Percentiles rank a stretch among this genome's conserved stretches.
phyloP scores from a whole-genome alignment of 192 early-diverging fungal genomes.

The Coemansia sp. region DNA sequence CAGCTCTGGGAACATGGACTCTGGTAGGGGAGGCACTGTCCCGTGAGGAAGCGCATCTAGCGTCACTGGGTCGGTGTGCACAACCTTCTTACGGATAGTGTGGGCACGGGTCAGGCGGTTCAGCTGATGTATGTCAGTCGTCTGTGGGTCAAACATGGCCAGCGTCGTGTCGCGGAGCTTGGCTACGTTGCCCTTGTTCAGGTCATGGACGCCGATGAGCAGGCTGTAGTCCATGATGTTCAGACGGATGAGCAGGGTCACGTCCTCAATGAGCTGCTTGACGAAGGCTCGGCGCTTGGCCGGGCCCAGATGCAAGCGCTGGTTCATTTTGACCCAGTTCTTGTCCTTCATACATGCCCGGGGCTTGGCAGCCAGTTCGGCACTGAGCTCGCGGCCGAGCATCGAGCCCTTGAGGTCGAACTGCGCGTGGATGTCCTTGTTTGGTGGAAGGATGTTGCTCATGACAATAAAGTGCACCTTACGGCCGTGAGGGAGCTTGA shows the following conservation, averaged over 20 bases:
- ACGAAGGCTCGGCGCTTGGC: slow-evolving; percentile 78
- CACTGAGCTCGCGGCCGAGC: slow-evolving; percentile 77
- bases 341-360: slow-evolving; percentile 95
- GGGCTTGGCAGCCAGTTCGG: slow-evolving; percentile 76
- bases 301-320: slow-evolving; percentile 80
- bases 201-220: slow-evolving; percentile 89
- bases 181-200: slow-evolving; percentile 79
- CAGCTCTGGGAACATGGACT: slow-evolving; percentile 57
- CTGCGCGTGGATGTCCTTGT: slow-evolving; percentile 94
- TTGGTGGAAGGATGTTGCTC: slow-evolving; percentile 97
- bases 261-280: slow-evolving; percentile 86
- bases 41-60: slow-evolving; percentile 49
- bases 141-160: slow-evolving; percentile 75
- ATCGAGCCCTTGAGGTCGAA: slow-evolving; percentile 97
- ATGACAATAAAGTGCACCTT: slow-evolving; percentile 99
- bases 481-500: slow-evolving; percentile 88
- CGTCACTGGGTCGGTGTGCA: slow-evolving; percentile 52
- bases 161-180: slow-evolving; percentile 92
- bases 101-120: slow-evolving; percentile 54
- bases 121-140: slow-evolving; percentile 44
- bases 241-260: slow-evolving; percentile 69
- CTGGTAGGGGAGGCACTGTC: slow-evolving; percentile 48
- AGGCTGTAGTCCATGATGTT: slow-evolving; percentile 99
- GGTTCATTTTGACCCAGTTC: slow-evolving; percentile 85
- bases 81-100: slow-evolving; percentile 58